phyloP scores from a whole-genome alignment of 2,329 filamentous ascomycete species.

The Fusarium humuli region DNA sequence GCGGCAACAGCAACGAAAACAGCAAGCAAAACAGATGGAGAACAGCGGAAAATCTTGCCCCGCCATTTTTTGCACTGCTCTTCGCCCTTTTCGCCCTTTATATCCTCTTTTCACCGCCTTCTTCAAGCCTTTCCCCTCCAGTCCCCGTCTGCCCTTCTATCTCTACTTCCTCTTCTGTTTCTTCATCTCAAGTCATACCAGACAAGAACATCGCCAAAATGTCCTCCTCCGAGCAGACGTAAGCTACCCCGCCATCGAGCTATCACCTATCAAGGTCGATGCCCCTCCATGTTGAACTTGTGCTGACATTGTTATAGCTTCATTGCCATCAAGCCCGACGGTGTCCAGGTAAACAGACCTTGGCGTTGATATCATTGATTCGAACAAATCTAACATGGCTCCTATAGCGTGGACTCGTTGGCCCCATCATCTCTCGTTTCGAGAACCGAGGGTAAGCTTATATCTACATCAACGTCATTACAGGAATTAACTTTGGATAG shows the following conservation, averaged over 20 bases:
- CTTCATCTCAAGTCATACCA: slow-evolving; percentile 47
- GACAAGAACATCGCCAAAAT: slow-evolving; percentile 62
- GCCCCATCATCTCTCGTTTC: slow-evolving; percentile 97
- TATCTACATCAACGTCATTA: slow-evolving; percentile 15
- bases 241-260: slow-evolving; percentile 58
- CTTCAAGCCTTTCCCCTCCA: slow-evolving; percentile 48
- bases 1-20: slow-evolving; percentile 40
- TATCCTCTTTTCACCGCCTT: slow-evolving; percentile 52
- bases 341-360: slow-evolving; percentile 83
- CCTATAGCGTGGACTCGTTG: slow-evolving; percentile 90
- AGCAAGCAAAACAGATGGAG: slow-evolving; percentile 44
- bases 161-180: slow-evolving; percentile 41
- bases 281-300: slow-evolving; percentile 37
- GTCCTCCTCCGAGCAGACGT: slow-evolving; percentile 88
- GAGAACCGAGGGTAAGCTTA: slow-evolving; percentile 86
- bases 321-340: slow-evolving; percentile 99
- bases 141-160: slow-evolving; percentile 45
- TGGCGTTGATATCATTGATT: background rate
- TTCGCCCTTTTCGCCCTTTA: slow-evolving; percentile 53
- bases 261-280: background rate
- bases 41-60: slow-evolving; percentile 56
- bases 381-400: slow-evolving; percentile 42
- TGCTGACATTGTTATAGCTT: slow-evolving; percentile 72
- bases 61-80: slow-evolving; percentile 57
- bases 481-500: slow-evolving; percentile 57